Evolutionary conservation across 176 grass and related monocot species (phyloP).

Genomic region (Aegilops speltoides): DNA sequence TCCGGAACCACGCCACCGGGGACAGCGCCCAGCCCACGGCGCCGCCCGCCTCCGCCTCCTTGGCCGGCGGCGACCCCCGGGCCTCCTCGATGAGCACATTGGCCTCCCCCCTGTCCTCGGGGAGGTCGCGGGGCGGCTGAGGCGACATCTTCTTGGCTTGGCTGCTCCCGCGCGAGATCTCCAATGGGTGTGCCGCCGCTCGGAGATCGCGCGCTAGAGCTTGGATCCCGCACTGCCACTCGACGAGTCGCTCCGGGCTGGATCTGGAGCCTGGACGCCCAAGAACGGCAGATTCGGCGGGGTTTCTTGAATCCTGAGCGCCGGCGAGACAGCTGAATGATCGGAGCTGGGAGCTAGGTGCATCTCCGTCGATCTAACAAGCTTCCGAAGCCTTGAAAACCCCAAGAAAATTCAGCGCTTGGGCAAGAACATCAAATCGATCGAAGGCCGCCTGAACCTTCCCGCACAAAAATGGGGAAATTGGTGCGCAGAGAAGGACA

Average conservation of each 20-base stretch:
- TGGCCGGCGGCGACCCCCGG: background rate
- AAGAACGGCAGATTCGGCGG: constrained; percentile 19
- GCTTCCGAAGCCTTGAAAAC: background rate
- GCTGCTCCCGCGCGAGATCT: constrained; percentile 21
- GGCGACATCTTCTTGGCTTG: constrained; percentile 31
- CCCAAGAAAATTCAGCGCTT: background rate
- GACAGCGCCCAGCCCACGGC: constrained; percentile 20
- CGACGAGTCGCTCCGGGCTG: constrained; percentile 10
- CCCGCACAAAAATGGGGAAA: background rate
- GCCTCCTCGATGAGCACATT: constrained; percentile 43
- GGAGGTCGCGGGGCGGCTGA: constrained; percentile 7
- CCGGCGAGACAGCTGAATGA: background rate
- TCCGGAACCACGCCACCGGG: constrained; percentile 67
- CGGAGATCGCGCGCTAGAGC: constrained; percentile 6
- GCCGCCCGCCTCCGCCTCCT: constrained; percentile 6
- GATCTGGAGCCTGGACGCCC: constrained; percentile 24
- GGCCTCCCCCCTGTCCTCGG: constrained; percentile 46
- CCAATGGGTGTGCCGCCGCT: background rate
- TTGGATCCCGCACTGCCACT: background rate
- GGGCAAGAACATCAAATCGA: constrained; percentile 23
- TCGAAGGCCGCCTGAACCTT: background rate
- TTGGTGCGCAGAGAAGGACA: background rate
- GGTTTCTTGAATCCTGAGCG: constrained; percentile 35
- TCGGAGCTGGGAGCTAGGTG: constrained; percentile 12
- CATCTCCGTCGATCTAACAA: constrained; percentile 12